phyloP scores from a whole-genome alignment of 78 protist species.

The Monosiga brevicollis region DNA sequence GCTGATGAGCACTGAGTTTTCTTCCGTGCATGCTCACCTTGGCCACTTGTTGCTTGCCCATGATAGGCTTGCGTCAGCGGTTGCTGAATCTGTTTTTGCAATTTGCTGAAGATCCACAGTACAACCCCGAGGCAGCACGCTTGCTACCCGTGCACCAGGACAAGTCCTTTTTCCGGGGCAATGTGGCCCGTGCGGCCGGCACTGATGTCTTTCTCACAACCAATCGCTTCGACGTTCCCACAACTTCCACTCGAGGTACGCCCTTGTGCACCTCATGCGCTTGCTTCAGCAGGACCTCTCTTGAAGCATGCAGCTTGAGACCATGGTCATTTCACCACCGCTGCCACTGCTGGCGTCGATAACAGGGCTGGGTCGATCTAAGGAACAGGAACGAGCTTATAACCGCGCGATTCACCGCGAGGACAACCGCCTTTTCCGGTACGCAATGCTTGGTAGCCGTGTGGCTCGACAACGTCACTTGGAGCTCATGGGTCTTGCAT shows the following conservation, averaged over 20 bases:
- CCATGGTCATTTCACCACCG: neutral
- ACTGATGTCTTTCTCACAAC: neutral
- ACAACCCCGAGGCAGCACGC: conserved; percentile 57
- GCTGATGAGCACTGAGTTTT: too few species aligned
- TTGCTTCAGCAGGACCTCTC: neutral
- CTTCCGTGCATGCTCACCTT: too few species aligned
- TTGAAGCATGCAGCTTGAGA: neutral
- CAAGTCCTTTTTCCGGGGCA: neutral
- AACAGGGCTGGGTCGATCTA: neutral
- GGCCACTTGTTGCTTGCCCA: too few species aligned
- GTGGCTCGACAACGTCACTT: too few species aligned
- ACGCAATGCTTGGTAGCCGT: too few species aligned
- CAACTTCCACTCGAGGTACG: neutral
- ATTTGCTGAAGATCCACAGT: conserved; percentile 59
- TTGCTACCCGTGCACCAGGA: conserved; percentile 22
- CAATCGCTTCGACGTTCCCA: neutral
- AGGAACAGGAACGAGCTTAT: neutral
- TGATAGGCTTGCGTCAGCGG: conserved; percentile 40
- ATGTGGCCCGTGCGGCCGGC: neutral
- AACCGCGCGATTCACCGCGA: neutral
- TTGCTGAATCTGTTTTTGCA: conserved; percentile 44
- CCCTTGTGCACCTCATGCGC: neutral
- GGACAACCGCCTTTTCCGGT: neutral
- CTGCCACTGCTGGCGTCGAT: neutral
- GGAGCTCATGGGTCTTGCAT: too few species aligned